These are phyloP conservation scores for Myrmaecium sp. DNA, from an alignment of 2,329 filamentous ascomycete genomes.

Conservation along the genomic window DNA sequence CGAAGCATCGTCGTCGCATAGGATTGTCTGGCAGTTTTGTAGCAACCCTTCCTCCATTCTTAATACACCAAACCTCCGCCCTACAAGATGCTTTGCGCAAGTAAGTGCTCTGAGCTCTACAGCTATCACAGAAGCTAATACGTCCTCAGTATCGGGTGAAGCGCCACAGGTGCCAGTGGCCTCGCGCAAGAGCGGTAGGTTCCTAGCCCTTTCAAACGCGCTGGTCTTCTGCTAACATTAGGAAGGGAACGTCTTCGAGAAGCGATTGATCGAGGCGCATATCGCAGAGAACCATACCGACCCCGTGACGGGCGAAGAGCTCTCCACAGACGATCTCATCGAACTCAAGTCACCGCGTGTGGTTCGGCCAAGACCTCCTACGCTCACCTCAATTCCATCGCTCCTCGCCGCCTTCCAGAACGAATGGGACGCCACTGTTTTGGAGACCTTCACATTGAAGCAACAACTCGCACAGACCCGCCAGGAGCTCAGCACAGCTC, in stretches of 20 bases:
- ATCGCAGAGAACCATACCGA: constrained; percentile 88
- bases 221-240: constrained; percentile 13
- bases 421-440: constrained; percentile 87
- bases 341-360: constrained; percentile 69
- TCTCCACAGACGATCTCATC: constrained; percentile 70
- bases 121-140: constrained; percentile 7
- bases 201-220: constrained; percentile 5
- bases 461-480: constrained; percentile 79
- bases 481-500: constrained; percentile 80
- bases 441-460: constrained; percentile 82
- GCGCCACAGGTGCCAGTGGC: constrained; percentile 87
- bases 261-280: constrained; percentile 85
- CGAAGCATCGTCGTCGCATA: no score
- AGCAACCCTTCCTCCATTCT: no score
- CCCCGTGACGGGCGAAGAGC: constrained; percentile 72
- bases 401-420: constrained; percentile 91
- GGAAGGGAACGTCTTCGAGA: constrained; percentile 78
- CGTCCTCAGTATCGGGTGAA: constrained; percentile 70
- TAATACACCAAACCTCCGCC: no score
- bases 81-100: constrained; percentile 23
- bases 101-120: constrained; percentile 9
- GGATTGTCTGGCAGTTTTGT: no score
- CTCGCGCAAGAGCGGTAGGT: constrained; percentile 79
- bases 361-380: constrained; percentile 78
- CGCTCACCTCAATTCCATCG: constrained; percentile 88